A percentile compares a stretch with the other conserved stretches of the same genome.
Evolutionary conservation across 768 basidiomycete genomes (phyloP).

Genomic region (Leccinum olivaceopallidum): DNA sequence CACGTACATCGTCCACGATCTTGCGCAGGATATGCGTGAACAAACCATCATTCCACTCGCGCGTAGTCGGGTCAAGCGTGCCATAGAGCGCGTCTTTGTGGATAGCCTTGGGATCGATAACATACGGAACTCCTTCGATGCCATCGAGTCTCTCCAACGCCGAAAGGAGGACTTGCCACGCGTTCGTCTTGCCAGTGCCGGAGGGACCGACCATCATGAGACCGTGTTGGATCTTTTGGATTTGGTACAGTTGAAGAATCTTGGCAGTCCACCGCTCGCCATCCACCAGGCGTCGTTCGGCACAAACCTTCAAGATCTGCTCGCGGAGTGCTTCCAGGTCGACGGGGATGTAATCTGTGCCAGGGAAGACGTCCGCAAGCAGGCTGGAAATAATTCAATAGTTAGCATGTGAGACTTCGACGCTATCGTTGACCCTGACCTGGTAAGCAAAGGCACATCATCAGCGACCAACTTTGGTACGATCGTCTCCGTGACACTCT

Average conservation of each 20-base stretch:
- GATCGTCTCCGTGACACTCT: conserved; percentile 98
- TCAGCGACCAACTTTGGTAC: conserved; percentile 97
- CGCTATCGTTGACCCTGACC: conserved; percentile 46
- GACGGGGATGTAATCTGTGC: conserved; percentile 87
- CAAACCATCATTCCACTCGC: conserved; percentile 98
- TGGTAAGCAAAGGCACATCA: conserved; percentile 92
- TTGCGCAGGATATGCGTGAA: conserved; percentile 98
- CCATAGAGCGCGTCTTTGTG: conserved; percentile 98
- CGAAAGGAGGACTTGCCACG: conserved; percentile 91
- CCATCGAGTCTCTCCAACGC: conserved; percentile 92
- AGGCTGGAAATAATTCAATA: conserved; percentile 48
- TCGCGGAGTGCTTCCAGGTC: conserved; percentile 84
- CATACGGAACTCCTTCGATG: conserved; percentile 88
- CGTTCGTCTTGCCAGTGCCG: conserved; percentile 94
- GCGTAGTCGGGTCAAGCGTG: conserved; percentile 93
- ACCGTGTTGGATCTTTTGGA: conserved; percentile 99
- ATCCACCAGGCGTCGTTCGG: conserved; percentile 78
- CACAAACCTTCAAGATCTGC: conserved; percentile 85
- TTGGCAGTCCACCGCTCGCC: conserved; percentile 93
- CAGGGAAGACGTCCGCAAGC: conserved; percentile 96
- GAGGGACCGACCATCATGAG: conserved; percentile 99
- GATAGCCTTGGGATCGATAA: conserved; percentile 99
- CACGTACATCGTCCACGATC: conserved; percentile 98
- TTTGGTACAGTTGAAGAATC: conserved; percentile 97
- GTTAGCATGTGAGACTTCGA: conserved; percentile 1